phyloP scores from a whole-genome alignment of 2,329 filamentous ascomycete species.

The Fonsecaea nubica region DNA sequence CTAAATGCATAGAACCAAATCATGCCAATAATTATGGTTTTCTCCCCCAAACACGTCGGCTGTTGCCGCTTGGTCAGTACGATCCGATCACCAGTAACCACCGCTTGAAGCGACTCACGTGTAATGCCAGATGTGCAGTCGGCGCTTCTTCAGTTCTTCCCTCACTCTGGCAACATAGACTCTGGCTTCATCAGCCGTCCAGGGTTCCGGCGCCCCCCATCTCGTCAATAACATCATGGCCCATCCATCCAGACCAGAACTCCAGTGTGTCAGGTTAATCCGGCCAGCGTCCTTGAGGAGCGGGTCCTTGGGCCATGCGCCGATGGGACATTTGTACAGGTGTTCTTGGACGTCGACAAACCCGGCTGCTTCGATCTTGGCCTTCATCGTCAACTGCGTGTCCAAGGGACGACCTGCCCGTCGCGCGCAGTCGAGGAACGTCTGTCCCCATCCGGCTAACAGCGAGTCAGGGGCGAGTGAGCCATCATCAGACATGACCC shows the following conservation, averaged over 20 bases:
- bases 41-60: constrained; percentile 27
- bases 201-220: constrained; percentile 38
- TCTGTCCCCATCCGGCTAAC: constrained; percentile 36
- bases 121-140: constrained; percentile 35
- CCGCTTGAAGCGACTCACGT: constrained; percentile 21
- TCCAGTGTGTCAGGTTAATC: constrained; percentile 41
- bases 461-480: constrained; percentile 30
- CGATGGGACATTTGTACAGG: constrained; percentile 60
- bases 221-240: constrained; percentile 43
- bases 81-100: neutral
- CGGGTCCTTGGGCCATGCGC: constrained; percentile 58
- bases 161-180: constrained; percentile 39
- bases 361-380: constrained; percentile 41
- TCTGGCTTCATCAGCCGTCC: constrained; percentile 39
- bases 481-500: constrained; percentile 34
- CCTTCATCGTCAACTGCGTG: constrained; percentile 40
- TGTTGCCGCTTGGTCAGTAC: constrained; percentile 9
- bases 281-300: constrained; percentile 55
- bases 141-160: constrained; percentile 35
- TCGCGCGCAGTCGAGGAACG: constrained; percentile 38
- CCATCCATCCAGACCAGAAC: constrained; percentile 42
- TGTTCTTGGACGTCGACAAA: constrained; percentile 54
- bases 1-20: neutral
- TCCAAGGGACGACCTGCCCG: constrained; percentile 39
- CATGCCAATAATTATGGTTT: constrained; percentile 10